Conservation (phyloP, 75 land plant species). For the Adiantum capillusveneris region DNA sequence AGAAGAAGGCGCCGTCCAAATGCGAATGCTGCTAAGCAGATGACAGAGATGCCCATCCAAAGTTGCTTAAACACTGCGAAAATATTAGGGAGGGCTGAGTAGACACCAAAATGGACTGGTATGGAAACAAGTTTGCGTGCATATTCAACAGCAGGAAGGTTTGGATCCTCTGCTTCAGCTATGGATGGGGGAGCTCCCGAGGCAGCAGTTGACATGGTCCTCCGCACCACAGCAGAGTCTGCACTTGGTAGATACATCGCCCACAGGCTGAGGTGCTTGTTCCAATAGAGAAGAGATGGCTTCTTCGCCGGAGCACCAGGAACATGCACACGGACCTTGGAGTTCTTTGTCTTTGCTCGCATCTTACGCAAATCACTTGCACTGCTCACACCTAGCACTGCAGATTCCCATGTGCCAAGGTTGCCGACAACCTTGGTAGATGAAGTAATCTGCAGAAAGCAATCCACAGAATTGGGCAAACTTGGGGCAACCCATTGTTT, state of each 20-base stretch:
- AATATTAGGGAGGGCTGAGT: conserved; percentile 43
- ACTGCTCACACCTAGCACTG: conserved; percentile 71
- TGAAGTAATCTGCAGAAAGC: conserved; percentile 59
- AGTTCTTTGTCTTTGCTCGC: conserved; percentile 18
- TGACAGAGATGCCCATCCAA: conserved; percentile 40
- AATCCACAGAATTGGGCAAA: conserved; percentile 58
- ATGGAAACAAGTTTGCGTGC: conserved; percentile 54
- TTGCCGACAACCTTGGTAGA: conserved; percentile 66
- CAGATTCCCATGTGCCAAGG: conserved; percentile 72
- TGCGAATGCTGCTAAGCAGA: conserved; percentile 34
- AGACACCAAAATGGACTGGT: conserved; percentile 87
- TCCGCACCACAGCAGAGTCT: conserved; percentile 77
- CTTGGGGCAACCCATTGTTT: conserved; percentile 49
- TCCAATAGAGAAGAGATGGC: conserved; percentile 55
- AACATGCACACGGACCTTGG: conserved; percentile 34
- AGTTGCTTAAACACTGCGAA: conserved; percentile 37
- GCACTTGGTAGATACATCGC: conserved; percentile 76
- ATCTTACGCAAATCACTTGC: conserved; percentile 47
- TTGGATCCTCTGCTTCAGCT: conserved; percentile 43
- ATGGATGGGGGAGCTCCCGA: conserved; percentile 64
- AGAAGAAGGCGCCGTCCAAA: conserved; percentile 68
- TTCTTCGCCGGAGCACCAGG: conserved; percentile 65
- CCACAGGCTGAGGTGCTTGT: conserved; percentile 65
- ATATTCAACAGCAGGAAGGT: conserved; percentile 30
- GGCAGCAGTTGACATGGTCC: conserved; percentile 48